Conservation (phyloP, 495 filamentous ascomycete species). For the Aspergillus bertholletiae region DNA sequence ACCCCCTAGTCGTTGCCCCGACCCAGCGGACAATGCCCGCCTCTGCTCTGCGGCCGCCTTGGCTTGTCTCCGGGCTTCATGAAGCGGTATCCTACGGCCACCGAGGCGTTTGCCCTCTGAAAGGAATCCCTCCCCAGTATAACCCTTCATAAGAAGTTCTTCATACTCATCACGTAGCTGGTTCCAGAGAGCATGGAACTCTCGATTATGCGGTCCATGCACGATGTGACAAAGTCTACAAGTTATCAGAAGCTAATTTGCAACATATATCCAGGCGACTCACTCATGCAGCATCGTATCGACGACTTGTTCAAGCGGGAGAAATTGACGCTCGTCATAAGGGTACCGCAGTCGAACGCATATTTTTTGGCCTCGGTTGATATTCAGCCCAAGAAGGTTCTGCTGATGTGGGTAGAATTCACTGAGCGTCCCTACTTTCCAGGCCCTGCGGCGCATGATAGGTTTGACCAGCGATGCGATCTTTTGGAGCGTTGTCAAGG, state of each 20-base stretch:
- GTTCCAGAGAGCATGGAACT: constrained; percentile 84
- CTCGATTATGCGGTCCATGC: constrained; percentile 74
- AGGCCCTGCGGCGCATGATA: constrained; percentile 83
- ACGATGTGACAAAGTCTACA: constrained; percentile 75
- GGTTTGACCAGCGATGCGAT: constrained; percentile 90
- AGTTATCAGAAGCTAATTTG: constrained; percentile 5
- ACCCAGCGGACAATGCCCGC: constrained; percentile 53
- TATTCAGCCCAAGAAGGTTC: constrained; percentile 80
- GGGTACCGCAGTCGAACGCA: constrained; percentile 80
- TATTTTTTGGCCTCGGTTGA: constrained; percentile 72
- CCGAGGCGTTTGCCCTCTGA: constrained; percentile 72
- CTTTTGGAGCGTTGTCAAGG: constrained; percentile 76
- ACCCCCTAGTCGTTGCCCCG: constrained; percentile 75
- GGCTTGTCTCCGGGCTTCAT: constrained; percentile 75
- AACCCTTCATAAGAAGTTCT: constrained; percentile 71
- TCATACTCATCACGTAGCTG: constrained; percentile 84
- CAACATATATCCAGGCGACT: constrained; percentile 11
- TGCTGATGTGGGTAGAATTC: constrained; percentile 79
- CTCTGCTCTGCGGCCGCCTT: constrained; percentile 74
- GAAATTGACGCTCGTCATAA: constrained; percentile 70
- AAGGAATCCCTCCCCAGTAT: constrained; percentile 89
- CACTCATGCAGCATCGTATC: constrained; percentile 95
- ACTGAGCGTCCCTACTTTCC: constrained; percentile 73
- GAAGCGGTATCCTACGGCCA: constrained; percentile 57
- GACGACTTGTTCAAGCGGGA: constrained; percentile 72